Base-by-base conservation (phyloP, 164 flowering plant species). In the Stephania cephalantha region DNA sequence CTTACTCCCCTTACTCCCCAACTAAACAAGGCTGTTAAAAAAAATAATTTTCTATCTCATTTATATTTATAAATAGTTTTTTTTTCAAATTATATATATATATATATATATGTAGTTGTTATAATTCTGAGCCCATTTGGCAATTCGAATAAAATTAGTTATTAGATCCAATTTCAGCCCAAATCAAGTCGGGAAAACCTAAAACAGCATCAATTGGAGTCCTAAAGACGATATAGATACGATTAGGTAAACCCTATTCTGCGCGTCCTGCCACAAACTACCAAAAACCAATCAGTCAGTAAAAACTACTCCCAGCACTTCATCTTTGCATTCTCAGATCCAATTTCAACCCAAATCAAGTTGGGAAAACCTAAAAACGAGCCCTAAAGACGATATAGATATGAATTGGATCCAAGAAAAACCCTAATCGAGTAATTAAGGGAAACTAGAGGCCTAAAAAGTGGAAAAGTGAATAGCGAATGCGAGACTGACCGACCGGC, bases 181-280 rank as follows among this genome's bases (percentile, higher is more conserved):
- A 8, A 50, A 50, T 2, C 13, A 25, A 25, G 25, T 46, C 9
- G 50, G 9, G 50, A 46, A 9, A 9, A 46, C 0, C 9, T 9
- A 9, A 46, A 48, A 48, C 53, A 12, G 15, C 55, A 50, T 15
- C 15, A 50, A 10, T 50, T 15, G 9, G 55, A 50, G 15, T 50
- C 17, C 11, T 10, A 9, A 10, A 50, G 1, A 50, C 15, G 55
- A 25, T 25, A 25, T 25, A 25, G 25, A 25, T 25, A 25, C 87
- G n/a, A n/a, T 88, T 71, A 93, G 81, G 79, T 87, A 87, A 71
- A 91, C 95, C 78, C 99, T 85, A 78, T 85, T 87, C 81, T 95
- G 82, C 4, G 98, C 85, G 78, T 95, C 98, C 86, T 92, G 97
- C 99, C 98, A 95, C 61, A 95, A 80, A 55, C 99, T 93, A 75